These are phyloP conservation scores for Myriosclerotinia scirpicola DNA, from an alignment of 2,329 filamentous ascomycete species.

Conservation along the genomic window DNA sequence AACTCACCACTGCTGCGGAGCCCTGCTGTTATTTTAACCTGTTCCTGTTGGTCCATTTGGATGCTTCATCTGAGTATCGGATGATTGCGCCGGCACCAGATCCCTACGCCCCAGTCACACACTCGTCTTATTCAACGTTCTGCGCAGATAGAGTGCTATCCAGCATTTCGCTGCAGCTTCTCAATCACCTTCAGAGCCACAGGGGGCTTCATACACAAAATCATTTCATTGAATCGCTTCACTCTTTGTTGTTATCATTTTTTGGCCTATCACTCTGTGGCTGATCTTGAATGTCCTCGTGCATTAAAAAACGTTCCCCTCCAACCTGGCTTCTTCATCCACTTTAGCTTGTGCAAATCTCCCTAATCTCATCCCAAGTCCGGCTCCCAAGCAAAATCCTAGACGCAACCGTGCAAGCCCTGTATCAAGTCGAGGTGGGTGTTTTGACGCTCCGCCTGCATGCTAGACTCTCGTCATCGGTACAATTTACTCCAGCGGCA, in stretches of 20 bases:
- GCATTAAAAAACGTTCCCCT: conserved; percentile 26
- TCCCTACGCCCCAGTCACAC: conserved; percentile 36
- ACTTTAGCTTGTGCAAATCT: conserved; percentile 24
- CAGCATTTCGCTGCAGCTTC: conserved; percentile 32
- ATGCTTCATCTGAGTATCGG: conserved; percentile 40
- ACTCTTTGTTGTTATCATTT: conserved; percentile 31
- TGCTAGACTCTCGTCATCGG: conserved; percentile 28
- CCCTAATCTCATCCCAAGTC: conserved; percentile 25
- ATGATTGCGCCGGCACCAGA: conserved; percentile 39
- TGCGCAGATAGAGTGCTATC: conserved; percentile 37
- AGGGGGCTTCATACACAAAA: conserved; percentile 28
- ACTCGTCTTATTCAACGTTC: conserved; percentile 37
- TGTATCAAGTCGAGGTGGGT: conserved; percentile 28
- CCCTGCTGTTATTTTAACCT: conserved; percentile 28
- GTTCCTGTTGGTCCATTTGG: conserved; percentile 32
- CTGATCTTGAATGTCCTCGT: conserved; percentile 28
- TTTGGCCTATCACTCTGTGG: conserved; percentile 29
- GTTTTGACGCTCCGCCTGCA: conserved; percentile 31
- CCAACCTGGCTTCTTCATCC: conserved; percentile 25
- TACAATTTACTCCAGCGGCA: conserved; percentile 35
- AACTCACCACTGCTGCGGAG: conserved; percentile 34
- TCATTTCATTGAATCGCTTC: conserved; percentile 35
- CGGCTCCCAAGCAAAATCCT: conserved; percentile 26
- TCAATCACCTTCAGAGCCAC: conserved; percentile 32
- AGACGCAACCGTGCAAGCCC: conserved; percentile 31